These are phyloP conservation scores for Hemileia vastatrix DNA, from an alignment of 1,284 basidiomycete species.

Conservation along the genomic window DNA sequence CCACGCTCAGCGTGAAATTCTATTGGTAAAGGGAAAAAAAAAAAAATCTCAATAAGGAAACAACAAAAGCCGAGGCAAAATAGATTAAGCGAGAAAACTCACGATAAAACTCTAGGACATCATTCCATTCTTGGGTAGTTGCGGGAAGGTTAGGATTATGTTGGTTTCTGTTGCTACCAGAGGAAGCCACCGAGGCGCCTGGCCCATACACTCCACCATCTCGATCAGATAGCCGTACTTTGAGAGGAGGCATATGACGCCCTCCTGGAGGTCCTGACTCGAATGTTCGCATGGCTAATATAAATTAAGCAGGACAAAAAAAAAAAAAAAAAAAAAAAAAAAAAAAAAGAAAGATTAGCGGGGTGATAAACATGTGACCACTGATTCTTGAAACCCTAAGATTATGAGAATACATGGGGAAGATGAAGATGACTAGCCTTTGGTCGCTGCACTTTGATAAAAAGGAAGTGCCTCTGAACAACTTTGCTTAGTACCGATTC, in stretches of 20 bases:
- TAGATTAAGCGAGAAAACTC: not conserved
- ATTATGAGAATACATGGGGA: too few species aligned
- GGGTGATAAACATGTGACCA: conserved; percentile 2
- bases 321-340: conserved; percentile 2
- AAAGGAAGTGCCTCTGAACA: conserved; percentile 70
- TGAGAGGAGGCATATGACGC: conserved; percentile 67
- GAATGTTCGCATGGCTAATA: conserved; percentile 61
- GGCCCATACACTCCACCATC: conserved; percentile 85
- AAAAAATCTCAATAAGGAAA: not conserved
- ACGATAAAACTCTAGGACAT: conserved; percentile 39
- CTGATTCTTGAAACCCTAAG: conserved; percentile 34
- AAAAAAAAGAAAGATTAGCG: conserved; percentile 2
- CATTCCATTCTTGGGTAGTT: conserved; percentile 37
- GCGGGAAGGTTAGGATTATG: conserved; percentile 26
- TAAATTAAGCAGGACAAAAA: not conserved
- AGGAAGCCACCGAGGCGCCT: conserved; percentile 76
- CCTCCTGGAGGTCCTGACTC: conserved; percentile 82
- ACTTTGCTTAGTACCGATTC: conserved; percentile 70
- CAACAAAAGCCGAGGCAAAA: not conserved
- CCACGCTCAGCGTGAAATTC: conserved; percentile 78
- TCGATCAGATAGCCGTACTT: conserved; percentile 77
- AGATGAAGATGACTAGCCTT: conserved; percentile 51
- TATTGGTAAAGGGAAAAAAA: not conserved
- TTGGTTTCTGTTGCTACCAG: conserved; percentile 38
- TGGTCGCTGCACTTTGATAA: conserved; percentile 76